A percentile compares a stretch with the other conserved stretches of the same genome.
Conservation (phyloP, 1,284 basidiomycete species). For the Tylopilus sp. region DNA sequence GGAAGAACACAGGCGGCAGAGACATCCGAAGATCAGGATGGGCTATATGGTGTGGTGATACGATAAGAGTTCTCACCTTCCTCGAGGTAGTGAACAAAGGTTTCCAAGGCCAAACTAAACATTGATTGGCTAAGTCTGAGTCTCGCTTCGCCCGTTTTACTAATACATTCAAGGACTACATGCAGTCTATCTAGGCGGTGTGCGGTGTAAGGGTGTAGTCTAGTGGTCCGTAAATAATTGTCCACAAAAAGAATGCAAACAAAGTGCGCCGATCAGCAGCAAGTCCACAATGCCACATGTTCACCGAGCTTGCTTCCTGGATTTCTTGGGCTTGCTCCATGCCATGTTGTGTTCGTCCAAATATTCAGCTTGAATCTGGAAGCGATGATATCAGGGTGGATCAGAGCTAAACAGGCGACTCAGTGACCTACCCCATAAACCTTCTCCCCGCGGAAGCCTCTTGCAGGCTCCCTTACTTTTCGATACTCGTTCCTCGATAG, state of each 20-base stretch:
- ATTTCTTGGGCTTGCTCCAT: constrained; percentile 19
- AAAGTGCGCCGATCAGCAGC: not conserved
- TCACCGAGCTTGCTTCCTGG: constrained; percentile 6
- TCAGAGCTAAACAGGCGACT: too few species aligned
- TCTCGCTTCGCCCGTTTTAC: too few species aligned
- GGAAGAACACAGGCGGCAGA: constrained; percentile 69
- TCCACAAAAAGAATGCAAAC: not conserved
- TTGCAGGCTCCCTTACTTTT: constrained; percentile 10
- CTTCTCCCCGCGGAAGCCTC: constrained; percentile 16
- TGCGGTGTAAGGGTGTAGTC: too few species aligned
- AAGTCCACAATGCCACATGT: not conserved
- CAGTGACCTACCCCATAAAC: constrained; percentile 20
- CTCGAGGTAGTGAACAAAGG: too few species aligned
- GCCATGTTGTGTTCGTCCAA: constrained; percentile 31
- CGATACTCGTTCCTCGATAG: constrained; percentile 16
- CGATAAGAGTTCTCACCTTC: too few species aligned
- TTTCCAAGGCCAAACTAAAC: too few species aligned
- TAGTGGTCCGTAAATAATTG: not conserved
- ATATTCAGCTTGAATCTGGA: constrained; percentile 25
- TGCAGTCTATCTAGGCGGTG: too few species aligned
- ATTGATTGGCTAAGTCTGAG: too few species aligned
- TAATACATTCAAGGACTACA: too few species aligned
- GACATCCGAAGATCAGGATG: constrained; percentile 33
- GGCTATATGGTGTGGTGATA: too few species aligned
- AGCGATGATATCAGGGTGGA: not conserved